Evolutionary conservation across 129 eudicot species (phyloP).

Genomic region (carrot (Daucus carota)): DNA sequence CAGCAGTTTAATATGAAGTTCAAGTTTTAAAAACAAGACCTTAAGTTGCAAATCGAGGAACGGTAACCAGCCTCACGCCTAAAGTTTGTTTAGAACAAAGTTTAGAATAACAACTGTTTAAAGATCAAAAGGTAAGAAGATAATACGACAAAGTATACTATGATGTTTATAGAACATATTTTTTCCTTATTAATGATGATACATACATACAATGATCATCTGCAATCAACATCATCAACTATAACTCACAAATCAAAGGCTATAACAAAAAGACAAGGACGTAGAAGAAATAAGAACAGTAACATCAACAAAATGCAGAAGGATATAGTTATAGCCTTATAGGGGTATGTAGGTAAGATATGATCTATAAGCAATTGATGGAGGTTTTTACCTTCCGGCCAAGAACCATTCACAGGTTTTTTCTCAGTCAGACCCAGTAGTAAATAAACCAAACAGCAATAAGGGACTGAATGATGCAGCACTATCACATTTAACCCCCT

Average conservation of each 20-base stretch:
- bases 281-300: background rate
- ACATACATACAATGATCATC: background rate
- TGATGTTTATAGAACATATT: background rate
- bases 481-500: background rate
- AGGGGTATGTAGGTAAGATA: background rate
- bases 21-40: background rate
- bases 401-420: too few relatives aligned
- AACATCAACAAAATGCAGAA: too few relatives aligned
- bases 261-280: background rate
- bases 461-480: background rate
- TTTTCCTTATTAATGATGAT: background rate
- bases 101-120: background rate
- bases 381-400: too few relatives aligned
- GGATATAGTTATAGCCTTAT: too few relatives aligned
- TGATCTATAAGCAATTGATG: background rate
- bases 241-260: background rate
- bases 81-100: background rate
- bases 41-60: background rate
- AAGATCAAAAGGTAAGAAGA: too few relatives aligned
- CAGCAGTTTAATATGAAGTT: background rate
- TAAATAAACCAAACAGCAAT: background rate
- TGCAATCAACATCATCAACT: background rate
- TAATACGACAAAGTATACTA: background rate
- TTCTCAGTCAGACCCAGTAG: background rate
- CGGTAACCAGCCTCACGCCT: background rate